These are phyloP conservation scores for Geotrichum phurueaensis DNA, from an alignment of 1,139 yeast species.

Conservation along the genomic window DNA sequence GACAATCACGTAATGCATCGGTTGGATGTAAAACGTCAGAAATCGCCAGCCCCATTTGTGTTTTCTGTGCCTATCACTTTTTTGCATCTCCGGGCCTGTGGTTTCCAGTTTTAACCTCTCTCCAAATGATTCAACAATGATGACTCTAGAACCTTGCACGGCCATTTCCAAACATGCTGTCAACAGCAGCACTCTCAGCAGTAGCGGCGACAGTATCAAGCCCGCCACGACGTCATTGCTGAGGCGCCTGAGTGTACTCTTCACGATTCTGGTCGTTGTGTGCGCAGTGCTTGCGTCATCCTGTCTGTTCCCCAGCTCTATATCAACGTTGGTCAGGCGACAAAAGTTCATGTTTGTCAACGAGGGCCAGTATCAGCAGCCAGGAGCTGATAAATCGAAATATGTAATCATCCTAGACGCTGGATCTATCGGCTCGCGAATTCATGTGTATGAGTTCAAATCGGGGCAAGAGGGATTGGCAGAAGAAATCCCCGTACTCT, in stretches of 20 bases:
- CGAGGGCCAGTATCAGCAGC: neutral
- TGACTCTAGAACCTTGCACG: constrained; percentile 8
- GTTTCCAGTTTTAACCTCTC: neutral
- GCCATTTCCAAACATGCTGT: neutral
- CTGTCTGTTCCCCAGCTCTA: neutral
- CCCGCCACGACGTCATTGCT: neutral
- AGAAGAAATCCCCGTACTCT: constrained; percentile 50
- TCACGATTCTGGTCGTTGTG: neutral
- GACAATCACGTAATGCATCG: neutral
- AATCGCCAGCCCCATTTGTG: neutral
- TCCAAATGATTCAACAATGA: neutral
- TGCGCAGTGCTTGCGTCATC: neutral
- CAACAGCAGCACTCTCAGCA: neutral
- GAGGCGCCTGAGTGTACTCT: neutral
- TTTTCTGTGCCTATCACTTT: neutral
- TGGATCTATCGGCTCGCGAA: constrained; percentile 94
- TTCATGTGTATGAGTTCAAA: constrained; percentile 87
- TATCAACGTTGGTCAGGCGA: neutral
- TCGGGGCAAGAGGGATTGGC: constrained; percentile 48
- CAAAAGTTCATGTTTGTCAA: neutral
- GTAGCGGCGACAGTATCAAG: neutral
- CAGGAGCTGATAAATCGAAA: constrained; percentile 23
- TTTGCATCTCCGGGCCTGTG: neutral
- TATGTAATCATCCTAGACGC: constrained; percentile 92
- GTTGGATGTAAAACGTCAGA: neutral